Evolutionary conservation across 768 basidiomycete genomes (phyloP).

Genomic region (Naganishia vishniacii): DNA sequence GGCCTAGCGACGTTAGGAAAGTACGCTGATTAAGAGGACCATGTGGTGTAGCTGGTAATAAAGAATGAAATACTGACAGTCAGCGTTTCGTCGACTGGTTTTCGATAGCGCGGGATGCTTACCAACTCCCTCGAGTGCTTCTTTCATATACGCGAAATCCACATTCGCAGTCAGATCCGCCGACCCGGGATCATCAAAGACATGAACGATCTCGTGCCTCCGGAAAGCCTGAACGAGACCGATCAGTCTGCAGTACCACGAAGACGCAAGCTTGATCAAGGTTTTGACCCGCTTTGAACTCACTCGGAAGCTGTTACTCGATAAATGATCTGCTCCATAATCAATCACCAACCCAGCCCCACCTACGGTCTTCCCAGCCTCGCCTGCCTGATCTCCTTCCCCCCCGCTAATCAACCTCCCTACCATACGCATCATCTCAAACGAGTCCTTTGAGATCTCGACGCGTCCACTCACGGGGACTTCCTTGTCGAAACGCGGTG

Average conservation of each 20-base stretch:
- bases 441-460: constrained; percentile 72
- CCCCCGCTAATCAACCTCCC: constrained; percentile 58
- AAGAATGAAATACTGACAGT: not conserved
- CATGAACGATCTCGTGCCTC: constrained; percentile 73
- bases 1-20: constrained; percentile 75
- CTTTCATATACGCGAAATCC: constrained; percentile 81
- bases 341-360: constrained; percentile 73
- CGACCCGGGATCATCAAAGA: constrained; percentile 76
- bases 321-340: constrained; percentile 71
- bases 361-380: constrained; percentile 28
- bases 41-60: constrained; percentile 51
- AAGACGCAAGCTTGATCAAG: no score
- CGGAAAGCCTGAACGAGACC: constrained; percentile 96
- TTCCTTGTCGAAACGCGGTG: constrained; percentile 60
- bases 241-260: no score
- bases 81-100: not conserved
- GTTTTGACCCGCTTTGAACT: no score
- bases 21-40: constrained; percentile 69
- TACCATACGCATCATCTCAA: constrained; percentile 62
- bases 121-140: constrained; percentile 68
- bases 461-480: constrained; percentile 67
- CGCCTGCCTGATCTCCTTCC: constrained; percentile 15
- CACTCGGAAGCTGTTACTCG: constrained; percentile 74
- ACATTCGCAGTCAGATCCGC: constrained; percentile 95
- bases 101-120: constrained; percentile 31